These are phyloP conservation scores for Tetrahymena elliotti DNA, from an alignment of 73 alveolate species.

Conservation along the genomic window DNA sequence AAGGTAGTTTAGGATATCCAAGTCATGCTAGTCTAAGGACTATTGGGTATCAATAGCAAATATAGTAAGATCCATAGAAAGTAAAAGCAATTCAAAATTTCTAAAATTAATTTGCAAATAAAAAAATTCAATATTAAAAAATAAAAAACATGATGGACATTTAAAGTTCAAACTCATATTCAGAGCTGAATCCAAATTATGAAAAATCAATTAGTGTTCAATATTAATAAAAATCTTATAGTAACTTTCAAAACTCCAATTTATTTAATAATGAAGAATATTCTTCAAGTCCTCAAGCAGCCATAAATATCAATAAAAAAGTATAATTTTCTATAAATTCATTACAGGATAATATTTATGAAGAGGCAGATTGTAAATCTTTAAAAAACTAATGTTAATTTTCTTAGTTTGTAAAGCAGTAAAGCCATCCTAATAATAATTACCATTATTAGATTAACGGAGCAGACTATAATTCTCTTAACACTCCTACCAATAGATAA, in stretches of 20 bases:
- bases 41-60: neutral
- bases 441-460: too few relatives aligned
- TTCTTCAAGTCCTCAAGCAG: neutral
- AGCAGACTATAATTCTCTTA: neutral
- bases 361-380: neutral
- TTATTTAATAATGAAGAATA: neutral
- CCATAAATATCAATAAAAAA: neutral
- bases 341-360: neutral
- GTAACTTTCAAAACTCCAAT: neutral
- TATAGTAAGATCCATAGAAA: neutral
- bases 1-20: neutral
- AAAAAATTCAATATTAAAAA: too few relatives aligned
- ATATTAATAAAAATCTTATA: neutral
- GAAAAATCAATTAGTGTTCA: neutral
- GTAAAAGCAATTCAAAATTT: neutral
- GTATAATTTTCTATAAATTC: neutral
- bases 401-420: too few relatives aligned
- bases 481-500: neutral
- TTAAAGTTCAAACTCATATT: neutral
- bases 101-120: neutral
- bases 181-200: neutral
- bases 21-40: neutral
- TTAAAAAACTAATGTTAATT: neutral
- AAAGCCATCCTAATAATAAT: neutral
- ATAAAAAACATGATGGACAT: neutral